phyloP scores from a whole-genome alignment of 225 moss, liverwort and hornwort species.

The Thuidium tamariscinum region DNA sequence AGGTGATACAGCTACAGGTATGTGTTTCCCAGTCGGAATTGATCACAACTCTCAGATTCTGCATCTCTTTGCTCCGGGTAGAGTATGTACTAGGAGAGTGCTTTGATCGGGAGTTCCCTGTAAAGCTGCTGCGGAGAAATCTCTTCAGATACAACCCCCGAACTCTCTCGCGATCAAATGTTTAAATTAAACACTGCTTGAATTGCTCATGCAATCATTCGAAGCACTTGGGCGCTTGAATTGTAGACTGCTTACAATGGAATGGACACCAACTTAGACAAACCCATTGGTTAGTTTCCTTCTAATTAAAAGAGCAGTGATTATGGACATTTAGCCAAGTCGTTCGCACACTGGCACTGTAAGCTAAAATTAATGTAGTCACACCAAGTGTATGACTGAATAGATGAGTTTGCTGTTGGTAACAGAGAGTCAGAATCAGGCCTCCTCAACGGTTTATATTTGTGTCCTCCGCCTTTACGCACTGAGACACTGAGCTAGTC shows the following conservation, averaged over 20 bases:
- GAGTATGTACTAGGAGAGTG: no score
- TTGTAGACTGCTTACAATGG: no score
- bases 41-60: background rate
- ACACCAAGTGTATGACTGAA: background rate
- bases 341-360: background rate
- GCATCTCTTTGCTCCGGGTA: background rate
- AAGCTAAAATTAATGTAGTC: background rate
- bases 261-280: no score
- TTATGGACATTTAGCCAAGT: background rate
- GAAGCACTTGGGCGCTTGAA: background rate
- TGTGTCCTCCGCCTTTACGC: background rate
- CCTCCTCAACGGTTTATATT: background rate
- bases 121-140: background rate
- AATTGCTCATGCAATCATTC: background rate
- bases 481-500: background rate
- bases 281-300: background rate
- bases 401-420: background rate
- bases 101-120: no score
- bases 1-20: constrained; percentile 2
- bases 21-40: background rate
- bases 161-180: background rate
- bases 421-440: no score
- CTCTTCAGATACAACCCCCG: background rate
- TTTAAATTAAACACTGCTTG: no score
- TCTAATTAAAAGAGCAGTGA: background rate